These are phyloP conservation scores for Pleurotus djamor DNA, from an alignment of 768 basidiomycete species.

Conservation along the genomic window DNA sequence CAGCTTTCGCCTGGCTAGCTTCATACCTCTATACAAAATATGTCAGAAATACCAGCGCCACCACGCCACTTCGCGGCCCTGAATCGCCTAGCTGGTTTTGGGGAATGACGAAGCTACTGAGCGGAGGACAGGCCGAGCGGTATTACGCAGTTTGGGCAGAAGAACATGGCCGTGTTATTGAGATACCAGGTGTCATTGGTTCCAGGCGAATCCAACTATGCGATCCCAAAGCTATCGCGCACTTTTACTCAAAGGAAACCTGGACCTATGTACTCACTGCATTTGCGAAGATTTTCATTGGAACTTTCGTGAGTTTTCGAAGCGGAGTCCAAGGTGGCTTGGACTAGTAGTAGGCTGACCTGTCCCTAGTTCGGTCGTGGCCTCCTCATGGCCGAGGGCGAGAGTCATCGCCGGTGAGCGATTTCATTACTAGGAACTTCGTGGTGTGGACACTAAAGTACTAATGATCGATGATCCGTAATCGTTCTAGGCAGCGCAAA, in stretches of 20 bases:
- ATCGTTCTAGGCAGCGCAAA: slow-evolving; percentile 40
- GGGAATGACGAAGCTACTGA: slow-evolving; percentile 29
- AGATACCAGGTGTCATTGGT: slow-evolving; percentile 33
- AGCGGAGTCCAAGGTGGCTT: too few species aligned
- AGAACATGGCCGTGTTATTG: slow-evolving; percentile 45
- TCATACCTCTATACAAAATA: neutral
- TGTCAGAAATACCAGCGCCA: slow-evolving; percentile 1
- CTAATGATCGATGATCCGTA: too few species aligned
- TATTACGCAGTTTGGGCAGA: slow-evolving; percentile 43
- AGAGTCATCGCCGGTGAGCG: slow-evolving; percentile 43
- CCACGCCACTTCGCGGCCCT: slow-evolving; percentile 41
- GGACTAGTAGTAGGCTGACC: neutral
- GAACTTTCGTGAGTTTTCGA: slow-evolving; percentile 31
- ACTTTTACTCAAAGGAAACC: slow-evolving; percentile 49
- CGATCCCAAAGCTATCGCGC: slow-evolving; percentile 50
- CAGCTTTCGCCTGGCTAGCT: neutral
- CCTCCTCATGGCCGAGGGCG: slow-evolving; percentile 38
- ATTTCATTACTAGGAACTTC: neutral
- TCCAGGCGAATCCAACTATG: slow-evolving; percentile 30
- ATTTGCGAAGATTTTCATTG: slow-evolving; percentile 29
- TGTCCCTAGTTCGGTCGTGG: slow-evolving; percentile 34
- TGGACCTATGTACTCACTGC: slow-evolving; percentile 42
- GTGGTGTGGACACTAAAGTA: neutral
- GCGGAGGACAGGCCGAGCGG: slow-evolving; percentile 24
- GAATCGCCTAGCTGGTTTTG: slow-evolving; percentile 36